Conservation (phyloP, 2,329 filamentous ascomycete species). For the Pseudocercospora crystallina region DNA sequence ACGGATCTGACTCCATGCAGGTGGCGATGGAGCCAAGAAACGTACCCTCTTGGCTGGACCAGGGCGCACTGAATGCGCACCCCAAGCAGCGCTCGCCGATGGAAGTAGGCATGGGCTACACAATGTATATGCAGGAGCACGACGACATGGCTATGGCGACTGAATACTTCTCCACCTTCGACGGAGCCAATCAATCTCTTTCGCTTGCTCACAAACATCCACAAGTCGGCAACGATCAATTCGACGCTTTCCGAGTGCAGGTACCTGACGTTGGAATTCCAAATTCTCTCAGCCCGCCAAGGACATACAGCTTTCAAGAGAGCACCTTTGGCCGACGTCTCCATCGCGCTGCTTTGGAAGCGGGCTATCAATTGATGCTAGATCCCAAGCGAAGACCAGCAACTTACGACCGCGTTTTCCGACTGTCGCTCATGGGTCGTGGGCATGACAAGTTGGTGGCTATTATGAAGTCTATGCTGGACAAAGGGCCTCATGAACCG, state of each 20-base stretch:
- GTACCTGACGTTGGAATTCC: conserved; percentile 19
- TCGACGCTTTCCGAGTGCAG: conserved; percentile 10
- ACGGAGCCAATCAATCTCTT: background rate
- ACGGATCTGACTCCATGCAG: background rate
- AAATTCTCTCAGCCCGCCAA: conserved; percentile 35
- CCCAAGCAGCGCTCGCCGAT: conserved; percentile 3
- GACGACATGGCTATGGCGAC: background rate
- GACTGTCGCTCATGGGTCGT: conserved; percentile 25
- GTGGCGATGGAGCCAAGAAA: conserved; percentile 20
- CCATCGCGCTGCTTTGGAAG: conserved; percentile 65
- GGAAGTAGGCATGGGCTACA: conserved; percentile 29
- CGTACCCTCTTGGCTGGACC: conserved; percentile 30
- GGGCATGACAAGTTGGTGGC: conserved; percentile 22
- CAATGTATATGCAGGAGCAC: conserved; percentile 18
- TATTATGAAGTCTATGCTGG: conserved; percentile 42
- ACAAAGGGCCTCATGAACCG: conserved; percentile 44
- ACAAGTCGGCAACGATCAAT: background rate
- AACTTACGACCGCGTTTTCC: conserved; percentile 28
- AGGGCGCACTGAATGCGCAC: conserved; percentile 15
- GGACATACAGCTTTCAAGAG: conserved; percentile 63
- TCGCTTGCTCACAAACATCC: background rate
- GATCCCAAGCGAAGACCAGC: conserved; percentile 42
- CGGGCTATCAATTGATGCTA: conserved; percentile 58
- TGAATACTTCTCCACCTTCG: conserved; percentile 5
- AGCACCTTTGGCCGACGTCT: conserved; percentile 68